These are phyloP conservation scores for Microsporum audouinii DNA, from an alignment of 2,329 filamentous ascomycete species.

Conservation along the genomic window DNA sequence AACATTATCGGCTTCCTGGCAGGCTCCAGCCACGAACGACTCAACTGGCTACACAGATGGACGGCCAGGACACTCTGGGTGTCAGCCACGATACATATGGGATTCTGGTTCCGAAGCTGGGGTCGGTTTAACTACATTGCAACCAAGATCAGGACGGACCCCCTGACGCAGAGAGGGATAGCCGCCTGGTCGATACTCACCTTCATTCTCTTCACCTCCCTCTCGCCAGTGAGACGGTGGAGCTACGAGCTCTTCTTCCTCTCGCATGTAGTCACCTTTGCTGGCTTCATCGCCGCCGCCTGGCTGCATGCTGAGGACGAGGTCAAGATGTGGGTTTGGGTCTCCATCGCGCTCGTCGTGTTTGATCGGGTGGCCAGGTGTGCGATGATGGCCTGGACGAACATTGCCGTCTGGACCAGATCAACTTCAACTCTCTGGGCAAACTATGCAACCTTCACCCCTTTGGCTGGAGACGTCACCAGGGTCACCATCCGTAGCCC, in stretches of 20 bases:
- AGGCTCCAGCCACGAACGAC: constrained; percentile 39
- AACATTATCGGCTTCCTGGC: constrained; percentile 42
- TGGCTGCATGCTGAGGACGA: constrained; percentile 39
- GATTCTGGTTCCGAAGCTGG: constrained; percentile 45
- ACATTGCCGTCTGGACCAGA: constrained; percentile 32
- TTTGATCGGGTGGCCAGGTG: constrained; percentile 36
- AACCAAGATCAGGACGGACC: constrained; percentile 38
- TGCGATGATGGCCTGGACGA: constrained; percentile 28
- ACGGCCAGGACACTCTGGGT: constrained; percentile 41
- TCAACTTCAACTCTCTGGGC: constrained; percentile 20
- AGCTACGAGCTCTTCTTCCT: constrained; percentile 46
- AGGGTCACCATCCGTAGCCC: constrained; percentile 46
- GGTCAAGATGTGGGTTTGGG: constrained; percentile 37
- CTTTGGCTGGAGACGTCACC: constrained; percentile 46
- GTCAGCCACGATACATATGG: constrained; percentile 44
- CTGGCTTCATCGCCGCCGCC: constrained; percentile 38
- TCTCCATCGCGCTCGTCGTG: constrained; percentile 36
- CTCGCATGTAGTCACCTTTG: constrained; percentile 43
- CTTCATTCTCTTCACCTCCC: constrained; percentile 42
- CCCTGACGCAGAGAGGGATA: constrained; percentile 41
- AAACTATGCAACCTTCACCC: constrained; percentile 36
- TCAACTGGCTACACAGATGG: constrained; percentile 46
- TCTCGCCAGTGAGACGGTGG: constrained; percentile 38
- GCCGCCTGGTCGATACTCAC: constrained; percentile 42
- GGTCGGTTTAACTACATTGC: constrained; percentile 40